Evolutionary conservation across 2,329 filamentous ascomycete genomes (phyloP), one percentile per base, ranked within the genome.

Genomic region (Xylariomycetidae sp.): DNA sequence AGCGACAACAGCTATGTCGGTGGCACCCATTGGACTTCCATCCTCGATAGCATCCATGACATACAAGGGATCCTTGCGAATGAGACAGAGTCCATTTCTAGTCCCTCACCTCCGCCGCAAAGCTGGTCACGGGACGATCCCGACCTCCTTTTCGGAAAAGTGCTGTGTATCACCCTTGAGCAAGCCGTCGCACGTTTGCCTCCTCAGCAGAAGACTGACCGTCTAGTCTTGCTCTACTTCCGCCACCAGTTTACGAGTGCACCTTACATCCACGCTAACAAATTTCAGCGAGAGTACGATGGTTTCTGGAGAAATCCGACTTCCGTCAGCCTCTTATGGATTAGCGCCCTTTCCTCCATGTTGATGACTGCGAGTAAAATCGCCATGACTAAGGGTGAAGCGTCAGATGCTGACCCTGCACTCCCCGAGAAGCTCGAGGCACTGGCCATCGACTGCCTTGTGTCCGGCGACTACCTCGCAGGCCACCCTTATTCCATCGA

Each of bases 321-420:
- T 4, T 51, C 54, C 1, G 53, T 62, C 3, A 64, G 61, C 39
- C 50, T 70, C 10, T 54, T 73, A 16, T 74, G 70, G 70, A 53
- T 71, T 27, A 72, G 69, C 42, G 65, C 70, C 25, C 53, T 74
- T 30, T 68, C 69, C 37, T 71, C 68, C 5, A 61, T 72, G 29
- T 43, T 74, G 25, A 59, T 57, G 39, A 58, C 61, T 4, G 66
- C 66, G 2, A 51, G 59, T 19, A 54, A 60, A 12, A 55, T 68
- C 15, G 50, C 54, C 16, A 48, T 53, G 25, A 38, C 47, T 31
- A 57, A 61, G 38, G 53, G 51, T 16, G 40, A 54, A 16, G 47
- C 27, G 25, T 51, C 42, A 30, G 42, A 47, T 36, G 35, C 50
- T 18, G 42, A 56, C 34, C 30, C 45, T 38, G 27, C 45, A 35